These are phyloP conservation scores for Solanum chiquidenum DNA, from an alignment of 257 asterid genomes.

Conservation along the genomic window DNA sequence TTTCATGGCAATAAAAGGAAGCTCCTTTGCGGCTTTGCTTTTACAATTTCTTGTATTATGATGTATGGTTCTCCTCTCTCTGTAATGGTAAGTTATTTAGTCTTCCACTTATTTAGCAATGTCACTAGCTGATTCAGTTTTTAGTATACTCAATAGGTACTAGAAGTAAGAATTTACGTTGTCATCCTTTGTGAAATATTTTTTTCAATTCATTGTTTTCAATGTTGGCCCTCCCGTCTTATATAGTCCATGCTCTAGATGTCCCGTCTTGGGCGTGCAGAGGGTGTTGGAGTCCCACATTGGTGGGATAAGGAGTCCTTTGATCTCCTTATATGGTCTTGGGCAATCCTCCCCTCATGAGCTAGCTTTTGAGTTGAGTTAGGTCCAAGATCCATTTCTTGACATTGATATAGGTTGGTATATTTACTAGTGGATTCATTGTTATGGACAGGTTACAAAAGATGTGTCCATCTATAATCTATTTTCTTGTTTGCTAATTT, in stretches of 20 bases:
- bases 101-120: background rate
- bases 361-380: background rate
- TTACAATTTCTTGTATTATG: constrained; percentile 41
- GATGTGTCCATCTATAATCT: background rate
- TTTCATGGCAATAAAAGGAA: constrained; percentile 27
- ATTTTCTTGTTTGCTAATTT: background rate
- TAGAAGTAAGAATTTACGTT: background rate
- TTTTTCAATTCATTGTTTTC: too few species aligned
- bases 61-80: constrained; percentile 88
- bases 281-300: background rate
- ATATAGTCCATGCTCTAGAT: too few species aligned
- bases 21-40: constrained; percentile 50
- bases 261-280: background rate
- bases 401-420: background rate
- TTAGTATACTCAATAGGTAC: background rate
- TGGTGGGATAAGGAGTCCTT: background rate
- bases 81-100: constrained; percentile 35
- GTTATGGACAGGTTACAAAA: background rate
- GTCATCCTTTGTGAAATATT: background rate
- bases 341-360: too few species aligned
- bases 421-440: background rate
- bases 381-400: background rate
- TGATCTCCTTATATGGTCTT: background rate
- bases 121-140: background rate
- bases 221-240: background rate